Percentiles rank a stretch among this genome's conserved stretches.
phyloP scores from a whole-genome alignment of 1,284 basidiomycete genomes.

The Takashimella tepidaria region DNA sequence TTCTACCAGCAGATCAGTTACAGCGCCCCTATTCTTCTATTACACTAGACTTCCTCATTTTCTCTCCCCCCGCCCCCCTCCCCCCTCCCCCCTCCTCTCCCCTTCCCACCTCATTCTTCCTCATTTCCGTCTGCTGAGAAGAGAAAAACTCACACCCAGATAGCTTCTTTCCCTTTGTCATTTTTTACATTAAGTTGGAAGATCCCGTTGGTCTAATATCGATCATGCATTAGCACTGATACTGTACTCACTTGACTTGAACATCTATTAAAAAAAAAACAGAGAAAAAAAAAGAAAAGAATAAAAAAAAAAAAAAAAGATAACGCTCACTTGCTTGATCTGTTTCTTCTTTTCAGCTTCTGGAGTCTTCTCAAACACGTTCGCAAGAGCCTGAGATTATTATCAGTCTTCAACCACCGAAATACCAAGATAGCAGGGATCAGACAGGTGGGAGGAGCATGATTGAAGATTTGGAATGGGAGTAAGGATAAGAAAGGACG shows the following conservation, averaged over 20 bases:
- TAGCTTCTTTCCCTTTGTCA: conserved; percentile 64
- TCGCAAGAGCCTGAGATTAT: conserved; percentile 54
- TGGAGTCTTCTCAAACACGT: conserved; percentile 60
- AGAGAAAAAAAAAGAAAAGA: too few species aligned
- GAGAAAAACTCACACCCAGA: conserved; percentile 55
- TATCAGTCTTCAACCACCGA: too few species aligned
- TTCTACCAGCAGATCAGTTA: conserved; percentile 53
- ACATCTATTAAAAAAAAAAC: too few species aligned
- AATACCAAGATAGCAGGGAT: background rate
- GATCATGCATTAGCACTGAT: background rate
- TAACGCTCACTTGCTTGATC: conserved; percentile 76
- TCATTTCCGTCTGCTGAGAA: too few species aligned
- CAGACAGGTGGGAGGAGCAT: background rate
- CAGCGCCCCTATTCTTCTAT: background rate
- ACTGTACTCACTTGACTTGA: background rate
- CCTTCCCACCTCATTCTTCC: too few species aligned
- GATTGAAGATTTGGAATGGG: background rate
- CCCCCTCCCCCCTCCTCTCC: too few species aligned
- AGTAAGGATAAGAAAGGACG: background rate
- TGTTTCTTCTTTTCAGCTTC: conserved; percentile 71
- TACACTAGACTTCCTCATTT: too few species aligned
- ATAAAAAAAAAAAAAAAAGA: too few species aligned
- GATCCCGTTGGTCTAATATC: conserved; percentile 73
- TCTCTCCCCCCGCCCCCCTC: too few species aligned
- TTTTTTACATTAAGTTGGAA: conserved; percentile 87